phyloP scores from a whole-genome alignment of 768 basidiomycete genomes.

The Leucocoprinus leucothites region DNA sequence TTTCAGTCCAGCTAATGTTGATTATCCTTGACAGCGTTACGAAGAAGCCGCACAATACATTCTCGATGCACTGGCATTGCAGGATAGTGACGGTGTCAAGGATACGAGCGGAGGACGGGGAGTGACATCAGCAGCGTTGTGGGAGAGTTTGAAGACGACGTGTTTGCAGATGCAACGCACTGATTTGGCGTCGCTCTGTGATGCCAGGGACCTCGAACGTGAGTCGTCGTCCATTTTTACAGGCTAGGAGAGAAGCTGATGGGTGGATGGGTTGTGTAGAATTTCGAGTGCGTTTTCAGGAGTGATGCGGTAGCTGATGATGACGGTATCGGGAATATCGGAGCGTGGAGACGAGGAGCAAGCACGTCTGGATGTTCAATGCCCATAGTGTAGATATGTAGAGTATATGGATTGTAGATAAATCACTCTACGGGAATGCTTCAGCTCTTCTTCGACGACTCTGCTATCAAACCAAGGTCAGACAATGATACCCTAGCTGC shows the following conservation, averaged over 20 bases:
- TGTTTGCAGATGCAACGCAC: conserved; percentile 77
- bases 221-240: not conserved
- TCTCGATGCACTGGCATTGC: conserved; percentile 84
- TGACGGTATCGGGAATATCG: not conserved
- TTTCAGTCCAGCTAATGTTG: conserved; percentile 4
- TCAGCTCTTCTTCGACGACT: conserved; percentile 4
- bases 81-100: conserved; percentile 79
- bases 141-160: conserved; percentile 85
- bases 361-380: not conserved
- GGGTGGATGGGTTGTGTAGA: not conserved
- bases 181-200: conserved; percentile 76
- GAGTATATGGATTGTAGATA: not conserved
- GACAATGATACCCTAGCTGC: not conserved
- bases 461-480: conserved; percentile 5
- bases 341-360: too few relatives aligned
- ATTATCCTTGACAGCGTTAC: conserved; percentile 54
- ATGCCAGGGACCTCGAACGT: conserved; percentile 67
- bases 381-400: not conserved
- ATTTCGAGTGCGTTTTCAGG: conserved; percentile 3
- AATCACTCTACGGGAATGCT: not conserved
- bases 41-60: conserved; percentile 86
- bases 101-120: conserved; percentile 52
- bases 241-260: not conserved
- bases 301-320: not conserved
- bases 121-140: conserved; percentile 73